Conservation (phyloP, 2,329 filamentous ascomycete species). For the Cladophialophora immunda region DNA sequence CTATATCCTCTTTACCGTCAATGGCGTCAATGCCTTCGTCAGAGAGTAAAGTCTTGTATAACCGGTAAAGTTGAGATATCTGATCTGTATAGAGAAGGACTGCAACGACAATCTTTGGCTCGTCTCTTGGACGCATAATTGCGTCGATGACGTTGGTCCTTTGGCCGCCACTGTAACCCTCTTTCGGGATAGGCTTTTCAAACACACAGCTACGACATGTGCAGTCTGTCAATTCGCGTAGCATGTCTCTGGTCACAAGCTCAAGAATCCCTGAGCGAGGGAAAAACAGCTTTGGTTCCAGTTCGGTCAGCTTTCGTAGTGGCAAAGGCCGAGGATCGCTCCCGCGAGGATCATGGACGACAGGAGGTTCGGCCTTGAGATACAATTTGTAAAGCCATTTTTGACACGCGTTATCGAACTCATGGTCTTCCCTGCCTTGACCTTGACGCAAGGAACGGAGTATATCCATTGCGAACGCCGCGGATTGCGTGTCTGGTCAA, state of each 20-base stretch:
- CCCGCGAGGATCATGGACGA: constrained; percentile 6
- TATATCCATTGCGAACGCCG: constrained; percentile 11
- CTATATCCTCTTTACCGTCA: background rate
- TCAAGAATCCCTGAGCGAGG: background rate
- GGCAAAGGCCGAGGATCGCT: constrained; percentile 1
- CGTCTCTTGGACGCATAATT: background rate
- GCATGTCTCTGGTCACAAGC: constrained; percentile 7
- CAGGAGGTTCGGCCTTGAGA: constrained; percentile 8
- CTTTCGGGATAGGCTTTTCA: background rate
- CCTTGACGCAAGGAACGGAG: constrained; percentile 7
- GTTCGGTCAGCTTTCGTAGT: constrained; percentile 5
- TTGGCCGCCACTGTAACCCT: constrained; percentile 9
- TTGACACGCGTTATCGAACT: background rate
- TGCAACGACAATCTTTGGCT: constrained; percentile 11
- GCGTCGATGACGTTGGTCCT: constrained; percentile 2
- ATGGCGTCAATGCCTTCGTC: constrained; percentile 8
- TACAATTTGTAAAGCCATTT: constrained; percentile 12
- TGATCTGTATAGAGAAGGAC: constrained; percentile 9
- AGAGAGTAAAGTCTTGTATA: background rate
- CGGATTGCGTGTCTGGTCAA: constrained; percentile 2
- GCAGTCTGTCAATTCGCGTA: constrained; percentile 7
- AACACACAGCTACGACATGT: constrained; percentile 6
- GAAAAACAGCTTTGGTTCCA: constrained; percentile 11
- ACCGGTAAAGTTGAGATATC: constrained; percentile 6
- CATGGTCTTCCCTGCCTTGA: constrained; percentile 7